phyloP scores from a whole-genome alignment of 78 protist genomes.

The Speleostelium caveatum region DNA sequence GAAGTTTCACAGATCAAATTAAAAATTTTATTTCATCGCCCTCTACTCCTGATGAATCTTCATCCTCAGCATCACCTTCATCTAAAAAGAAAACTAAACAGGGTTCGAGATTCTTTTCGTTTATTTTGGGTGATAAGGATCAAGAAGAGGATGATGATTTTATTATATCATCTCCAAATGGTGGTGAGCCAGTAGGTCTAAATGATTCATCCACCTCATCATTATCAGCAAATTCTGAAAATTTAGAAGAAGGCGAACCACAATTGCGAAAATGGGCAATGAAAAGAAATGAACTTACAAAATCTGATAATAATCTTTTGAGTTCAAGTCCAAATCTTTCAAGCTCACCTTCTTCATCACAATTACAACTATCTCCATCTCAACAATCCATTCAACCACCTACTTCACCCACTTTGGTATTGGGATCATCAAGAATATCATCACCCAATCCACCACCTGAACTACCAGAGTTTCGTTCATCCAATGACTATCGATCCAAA shows the following conservation, averaged over 20 bases:
- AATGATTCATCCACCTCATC: neutral
- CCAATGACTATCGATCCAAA: constrained; percentile 28
- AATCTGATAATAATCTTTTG: constrained; percentile 14
- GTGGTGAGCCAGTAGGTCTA: neutral
- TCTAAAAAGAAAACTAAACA: neutral
- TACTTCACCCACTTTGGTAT: neutral
- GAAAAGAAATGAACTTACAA: constrained; percentile 36
- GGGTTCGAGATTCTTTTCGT: constrained; percentile 35
- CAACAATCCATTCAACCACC: neutral
- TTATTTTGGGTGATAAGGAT: constrained; percentile 19
- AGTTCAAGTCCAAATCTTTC: neutral
- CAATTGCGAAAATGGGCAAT: constrained; percentile 77
- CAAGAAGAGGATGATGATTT: constrained; percentile 30
- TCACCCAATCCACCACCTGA: constrained; percentile 56
- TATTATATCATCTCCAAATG: constrained; percentile 24
- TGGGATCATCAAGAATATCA: constrained; percentile 35
- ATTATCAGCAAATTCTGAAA: neutral
- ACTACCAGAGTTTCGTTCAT: constrained; percentile 20
- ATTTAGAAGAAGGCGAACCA: neutral
- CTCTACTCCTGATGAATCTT: neutral
- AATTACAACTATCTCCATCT: neutral
- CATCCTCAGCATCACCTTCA: neutral
- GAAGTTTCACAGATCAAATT: neutral
- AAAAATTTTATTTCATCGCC: too few relatives aligned
- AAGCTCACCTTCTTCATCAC: neutral